Conservation (phyloP, 164 flowering plant species). For the Annona squamosa region DNA sequence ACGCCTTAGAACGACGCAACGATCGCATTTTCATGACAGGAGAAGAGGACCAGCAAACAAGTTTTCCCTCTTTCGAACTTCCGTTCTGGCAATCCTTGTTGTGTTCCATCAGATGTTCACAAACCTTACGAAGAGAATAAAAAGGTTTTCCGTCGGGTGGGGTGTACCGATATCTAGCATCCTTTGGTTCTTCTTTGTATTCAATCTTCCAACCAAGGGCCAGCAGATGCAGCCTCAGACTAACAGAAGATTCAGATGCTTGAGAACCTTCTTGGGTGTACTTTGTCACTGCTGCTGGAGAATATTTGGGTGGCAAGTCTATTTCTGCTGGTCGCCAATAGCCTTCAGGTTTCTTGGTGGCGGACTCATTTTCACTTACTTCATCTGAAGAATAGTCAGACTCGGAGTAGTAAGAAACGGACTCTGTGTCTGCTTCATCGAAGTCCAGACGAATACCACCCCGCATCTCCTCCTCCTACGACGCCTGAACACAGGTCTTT, state of each 20-base stretch:
- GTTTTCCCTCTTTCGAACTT: neutral
- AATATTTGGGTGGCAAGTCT: neutral
- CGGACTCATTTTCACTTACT: neutral
- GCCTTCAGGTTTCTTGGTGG: neutral
- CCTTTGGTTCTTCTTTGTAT: neutral
- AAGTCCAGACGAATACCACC: neutral
- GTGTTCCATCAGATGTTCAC: neutral
- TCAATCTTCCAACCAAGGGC: neutral
- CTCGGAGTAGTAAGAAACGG: neutral
- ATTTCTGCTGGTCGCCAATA: neutral
- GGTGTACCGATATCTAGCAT: neutral
- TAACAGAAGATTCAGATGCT: neutral
- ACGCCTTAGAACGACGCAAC: neutral
- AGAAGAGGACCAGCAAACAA: neutral
- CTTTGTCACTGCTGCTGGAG: neutral
- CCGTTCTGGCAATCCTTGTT: neutral
- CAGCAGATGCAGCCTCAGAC: slow-evolving; percentile 1
- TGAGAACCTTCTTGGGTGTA: neutral
- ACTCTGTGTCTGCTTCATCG: neutral
- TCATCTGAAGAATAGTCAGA: neutral
- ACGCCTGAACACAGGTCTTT: too few species aligned
- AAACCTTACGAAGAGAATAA: slow-evolving; percentile 1
- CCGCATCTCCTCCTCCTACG: neutral
- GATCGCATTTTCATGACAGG: neutral
- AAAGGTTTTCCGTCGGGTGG: neutral